Evolutionary conservation across 305 asterid genomes (phyloP).

Genomic region (Fraxinus platypoda): DNA sequence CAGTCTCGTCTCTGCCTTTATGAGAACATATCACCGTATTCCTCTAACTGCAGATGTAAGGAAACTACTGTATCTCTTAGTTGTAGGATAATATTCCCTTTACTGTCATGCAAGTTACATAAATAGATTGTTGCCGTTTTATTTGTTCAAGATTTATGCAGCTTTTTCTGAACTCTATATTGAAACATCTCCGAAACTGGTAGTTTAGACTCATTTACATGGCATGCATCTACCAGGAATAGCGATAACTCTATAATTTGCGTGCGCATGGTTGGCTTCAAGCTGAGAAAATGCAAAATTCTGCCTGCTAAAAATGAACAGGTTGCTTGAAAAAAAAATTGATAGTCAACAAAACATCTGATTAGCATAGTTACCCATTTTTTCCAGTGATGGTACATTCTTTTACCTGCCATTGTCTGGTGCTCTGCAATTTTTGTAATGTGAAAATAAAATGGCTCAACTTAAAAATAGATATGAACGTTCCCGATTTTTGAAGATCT

Average conservation of each 20-base stretch:
- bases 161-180: not conserved
- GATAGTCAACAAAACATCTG: not conserved
- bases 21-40: conserved; percentile 90
- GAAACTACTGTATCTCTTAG: conserved; percentile 12
- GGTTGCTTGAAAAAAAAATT: not conserved
- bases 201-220: conserved; percentile 1
- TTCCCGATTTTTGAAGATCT: not conserved
- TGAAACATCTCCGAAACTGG: not conserved
- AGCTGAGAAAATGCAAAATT: not conserved
- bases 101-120: not conserved
- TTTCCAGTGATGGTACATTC: not conserved
- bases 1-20: conserved; percentile 73
- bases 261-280: not conserved
- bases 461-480: not conserved
- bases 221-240: not conserved
- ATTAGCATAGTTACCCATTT: not conserved
- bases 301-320: not conserved
- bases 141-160: not conserved
- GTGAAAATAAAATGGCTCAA: not conserved
- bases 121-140: not conserved
- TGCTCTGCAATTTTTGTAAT: not conserved
- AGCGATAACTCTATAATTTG: not conserved
- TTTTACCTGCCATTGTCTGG: not conserved
- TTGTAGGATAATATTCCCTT: conserved; percentile 14
- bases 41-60: conserved; percentile 95